Evolutionary conservation across 371 early-diverging fungal genomes (phyloP).

Genomic region (Lichtheimia hyalospora): DNA sequence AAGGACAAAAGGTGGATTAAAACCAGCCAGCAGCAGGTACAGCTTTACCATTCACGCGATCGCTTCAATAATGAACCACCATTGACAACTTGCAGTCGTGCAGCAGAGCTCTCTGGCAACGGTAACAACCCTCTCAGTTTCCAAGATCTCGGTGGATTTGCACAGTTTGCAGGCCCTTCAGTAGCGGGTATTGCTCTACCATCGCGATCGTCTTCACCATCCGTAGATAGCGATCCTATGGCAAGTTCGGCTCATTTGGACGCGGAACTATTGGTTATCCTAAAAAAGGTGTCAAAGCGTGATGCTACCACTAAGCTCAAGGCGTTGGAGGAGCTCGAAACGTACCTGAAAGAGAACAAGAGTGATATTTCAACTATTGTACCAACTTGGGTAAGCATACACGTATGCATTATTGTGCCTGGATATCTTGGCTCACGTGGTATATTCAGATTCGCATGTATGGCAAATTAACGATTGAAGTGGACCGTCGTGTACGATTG

Average conservation of each 20-base stretch:
- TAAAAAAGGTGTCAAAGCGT: slow-evolving; percentile 66
- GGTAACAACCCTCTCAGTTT: slow-evolving; percentile 45
- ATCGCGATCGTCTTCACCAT: slow-evolving; percentile 15
- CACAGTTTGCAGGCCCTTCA: slow-evolving; percentile 52
- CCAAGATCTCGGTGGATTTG: slow-evolving; percentile 63
- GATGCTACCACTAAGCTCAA: slow-evolving; percentile 68
- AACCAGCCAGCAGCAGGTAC: slow-evolving; percentile 78
- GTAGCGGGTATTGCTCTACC: slow-evolving; percentile 11
- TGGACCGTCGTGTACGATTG: slow-evolving; percentile 64
- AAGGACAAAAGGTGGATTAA: slow-evolving; percentile 65
- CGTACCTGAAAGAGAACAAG: slow-evolving; percentile 46
- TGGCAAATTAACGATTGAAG: slow-evolving; percentile 58
- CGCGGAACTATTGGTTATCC: slow-evolving; percentile 60
- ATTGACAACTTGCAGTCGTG: slow-evolving; percentile 52
- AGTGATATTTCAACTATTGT: slow-evolving; percentile 25
- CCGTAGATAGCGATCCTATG: slow-evolving; percentile 20
- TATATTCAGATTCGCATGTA: slow-evolving; percentile 29
- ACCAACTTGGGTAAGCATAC: slow-evolving; percentile 33
- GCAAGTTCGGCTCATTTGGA: slow-evolving; percentile 30
- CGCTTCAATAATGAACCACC: not conserved
- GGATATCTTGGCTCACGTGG: too few species aligned
- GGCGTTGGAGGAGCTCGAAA: slow-evolving; percentile 67
- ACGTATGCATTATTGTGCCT: too few species aligned
- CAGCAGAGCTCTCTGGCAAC: slow-evolving; percentile 60
- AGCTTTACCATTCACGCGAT: not conserved